phyloP scores from a whole-genome alignment of 805 yeast genomes.

The Cyberlindnera suaveolens region DNA sequence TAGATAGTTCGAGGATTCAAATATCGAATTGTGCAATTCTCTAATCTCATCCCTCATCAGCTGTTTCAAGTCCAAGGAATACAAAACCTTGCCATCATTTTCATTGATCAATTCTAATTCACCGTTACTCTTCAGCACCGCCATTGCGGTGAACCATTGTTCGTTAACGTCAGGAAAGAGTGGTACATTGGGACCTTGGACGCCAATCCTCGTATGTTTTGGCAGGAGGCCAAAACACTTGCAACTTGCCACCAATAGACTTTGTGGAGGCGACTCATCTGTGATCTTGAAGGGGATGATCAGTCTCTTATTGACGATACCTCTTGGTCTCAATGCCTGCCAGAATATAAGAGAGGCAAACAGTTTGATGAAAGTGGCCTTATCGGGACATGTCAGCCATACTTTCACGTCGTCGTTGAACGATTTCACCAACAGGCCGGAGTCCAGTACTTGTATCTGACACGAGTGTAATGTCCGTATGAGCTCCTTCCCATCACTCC shows the following conservation, averaged over 20 bases:
- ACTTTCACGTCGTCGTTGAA: not conserved
- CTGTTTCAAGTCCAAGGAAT: slow-evolving; percentile 48
- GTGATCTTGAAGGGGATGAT: slow-evolving; percentile 12
- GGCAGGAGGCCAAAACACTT: slow-evolving; percentile 51
- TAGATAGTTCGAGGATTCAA: slow-evolving; percentile 51
- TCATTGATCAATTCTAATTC: slow-evolving; percentile 52
- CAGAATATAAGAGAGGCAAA: slow-evolving; percentile 45
- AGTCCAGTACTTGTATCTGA: not conserved
- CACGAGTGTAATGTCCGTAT: not conserved
- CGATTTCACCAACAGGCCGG: not conserved
- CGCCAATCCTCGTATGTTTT: slow-evolving; percentile 3
- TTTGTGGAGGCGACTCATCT: slow-evolving; percentile 22
- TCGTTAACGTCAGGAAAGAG: slow-evolving; percentile 29
- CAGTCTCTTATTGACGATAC: slow-evolving; percentile 41
- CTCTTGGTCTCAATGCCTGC: slow-evolving; percentile 48
- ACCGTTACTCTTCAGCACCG: slow-evolving; percentile 61
- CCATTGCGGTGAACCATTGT: slow-evolving; percentile 73
- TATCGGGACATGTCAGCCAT: slow-evolving; percentile 19
- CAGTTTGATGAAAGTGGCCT: slow-evolving; percentile 32
- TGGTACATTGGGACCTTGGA: slow-evolving; percentile 14
- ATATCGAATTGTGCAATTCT: slow-evolving; percentile 55
- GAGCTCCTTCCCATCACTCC: no score
- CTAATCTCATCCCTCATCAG: slow-evolving; percentile 57
- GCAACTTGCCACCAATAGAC: slow-evolving; percentile 55
- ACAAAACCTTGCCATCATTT: slow-evolving; percentile 55